Evolutionary conservation across 345 rosid species (phyloP), one percentile per base, ranked within the genome.

Genomic region (Diplotaxis tenuifolia): DNA sequence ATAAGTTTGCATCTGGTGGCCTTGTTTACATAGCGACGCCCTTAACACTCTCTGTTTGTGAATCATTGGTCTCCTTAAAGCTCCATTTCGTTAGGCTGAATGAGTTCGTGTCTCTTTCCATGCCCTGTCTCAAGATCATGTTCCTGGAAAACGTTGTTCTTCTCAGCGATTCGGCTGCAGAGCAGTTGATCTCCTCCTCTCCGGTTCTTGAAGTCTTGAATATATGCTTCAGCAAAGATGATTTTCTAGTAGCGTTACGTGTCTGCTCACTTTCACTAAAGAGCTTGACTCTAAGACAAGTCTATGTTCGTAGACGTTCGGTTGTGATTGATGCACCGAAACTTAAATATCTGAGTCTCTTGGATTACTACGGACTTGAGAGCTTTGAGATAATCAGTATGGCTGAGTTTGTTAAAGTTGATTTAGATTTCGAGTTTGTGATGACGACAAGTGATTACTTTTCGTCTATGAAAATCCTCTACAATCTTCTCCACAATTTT

Each of bases 321-420:
- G 42, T 61, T 61, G 36, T 49, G 52, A 61, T 61, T 12, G 50
- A 71, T 61, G 12, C 68, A 32, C 75, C 68, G 19, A 49, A 49
- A 15, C 75, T 71, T 15, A 59, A 50, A 50, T 61, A 15, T 15
- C 50, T 71, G 52, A 61, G 6, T 21, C 61, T 71, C 52, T 49
- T 15, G 4, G 60, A 61, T 31, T 49, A 49, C 65, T 25, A 27
- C 61, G 67, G n/a, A 20, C 15, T 16, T 52, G 32, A 1, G 50
- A 31, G 60, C 60, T 49, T 71, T 9, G 3, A 61, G 59, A 32
- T 61, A 38, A 38, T 2, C 15, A 38, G 47, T 38, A 4, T 3
- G 47, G 47, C 47, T 38, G 47, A 38, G 6, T 38, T 15, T n/a
- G 32, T 32, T 14, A 71, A 49, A 60, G 32, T 71, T 61, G 52